Evolutionary conservation across 306 rosid genomes (phyloP).

Genomic region (Acacia crassicarpa): DNA sequence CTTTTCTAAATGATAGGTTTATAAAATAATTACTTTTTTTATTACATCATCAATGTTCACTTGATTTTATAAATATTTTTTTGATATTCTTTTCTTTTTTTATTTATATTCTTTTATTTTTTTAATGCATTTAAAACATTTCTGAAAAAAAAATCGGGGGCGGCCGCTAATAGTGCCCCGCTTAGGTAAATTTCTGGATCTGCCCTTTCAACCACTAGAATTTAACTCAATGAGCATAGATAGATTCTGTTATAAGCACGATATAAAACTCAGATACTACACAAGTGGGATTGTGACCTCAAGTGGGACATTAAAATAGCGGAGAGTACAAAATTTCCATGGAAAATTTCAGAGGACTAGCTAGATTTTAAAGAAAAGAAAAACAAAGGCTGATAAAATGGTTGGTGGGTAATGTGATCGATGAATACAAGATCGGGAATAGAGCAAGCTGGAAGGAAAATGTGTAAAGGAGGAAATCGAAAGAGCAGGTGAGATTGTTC

Average conservation of each 20-base stretch:
- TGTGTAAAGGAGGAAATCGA: constrained; percentile 78
- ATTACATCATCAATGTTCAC: no score
- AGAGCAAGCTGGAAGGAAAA: constrained; percentile 78
- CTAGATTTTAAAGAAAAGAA: constrained; percentile 29
- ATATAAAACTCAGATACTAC: constrained; percentile 55
- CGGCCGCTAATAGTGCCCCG: no score
- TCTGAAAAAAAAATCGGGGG: no score
- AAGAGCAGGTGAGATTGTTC: not conserved
- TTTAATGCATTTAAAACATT: no score
- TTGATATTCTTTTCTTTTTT: no score
- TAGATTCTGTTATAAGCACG: constrained; percentile 46
- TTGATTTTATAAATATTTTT: no score
- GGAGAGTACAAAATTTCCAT: constrained; percentile 57
- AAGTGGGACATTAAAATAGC: constrained; percentile 47
- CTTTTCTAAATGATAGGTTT: no score
- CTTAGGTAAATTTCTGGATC: no score
- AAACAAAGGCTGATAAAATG: constrained; percentile 55
- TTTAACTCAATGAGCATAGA: constrained; percentile 57
- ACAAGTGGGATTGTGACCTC: not conserved
- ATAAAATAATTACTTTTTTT: no score
- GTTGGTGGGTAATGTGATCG: constrained; percentile 64
- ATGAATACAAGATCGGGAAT: constrained; percentile 53
- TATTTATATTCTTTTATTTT: no score
- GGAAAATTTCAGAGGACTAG: constrained; percentile 31
- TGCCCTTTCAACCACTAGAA: constrained; percentile 44